Evolutionary conservation across 2,329 filamentous ascomycete species (phyloP).

Genomic region (Aspergillus ochraceoroseus): DNA sequence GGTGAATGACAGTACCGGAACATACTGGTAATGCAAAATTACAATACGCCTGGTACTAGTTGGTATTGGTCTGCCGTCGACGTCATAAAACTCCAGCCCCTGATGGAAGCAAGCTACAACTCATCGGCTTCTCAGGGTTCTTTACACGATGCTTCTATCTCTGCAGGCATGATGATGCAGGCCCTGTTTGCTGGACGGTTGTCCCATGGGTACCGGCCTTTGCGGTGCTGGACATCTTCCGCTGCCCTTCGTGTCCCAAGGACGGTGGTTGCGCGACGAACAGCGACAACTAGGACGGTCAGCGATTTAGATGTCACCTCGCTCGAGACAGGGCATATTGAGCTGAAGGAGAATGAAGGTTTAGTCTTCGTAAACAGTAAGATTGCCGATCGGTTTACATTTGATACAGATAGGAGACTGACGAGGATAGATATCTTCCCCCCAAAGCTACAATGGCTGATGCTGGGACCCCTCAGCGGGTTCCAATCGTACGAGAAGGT

Average conservation of each 20-base stretch:
- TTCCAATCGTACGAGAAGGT: conserved; percentile 45
- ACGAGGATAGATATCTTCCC: conserved; percentile 88
- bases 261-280: conserved; percentile 2
- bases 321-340: conserved; percentile 74
- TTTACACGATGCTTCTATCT: conserved; percentile 6
- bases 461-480: conserved; percentile 50
- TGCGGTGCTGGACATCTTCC: conserved; percentile 8
- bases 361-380: conserved; percentile 86
- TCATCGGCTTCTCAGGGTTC: conserved; percentile 2
- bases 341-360: conserved; percentile 68
- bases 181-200: conserved; percentile 12
- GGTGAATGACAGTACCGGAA: conserved; percentile 7
- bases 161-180: conserved; percentile 26
- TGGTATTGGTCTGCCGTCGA: conserved; percentile 3
- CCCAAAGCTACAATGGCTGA: conserved; percentile 63
- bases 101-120: conserved; percentile 7
- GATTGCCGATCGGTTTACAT: too few species aligned
- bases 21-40: conserved; percentile 4
- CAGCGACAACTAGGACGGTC: conserved; percentile 8
- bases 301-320: conserved; percentile 46
- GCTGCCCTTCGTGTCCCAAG: conserved; percentile 1
- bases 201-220: conserved; percentile 6
- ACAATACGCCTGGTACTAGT: neutral
- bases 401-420: too few species aligned
- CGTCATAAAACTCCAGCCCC: conserved; percentile 13